Evolutionary conservation across 176 grass and related monocot genomes (phyloP), one percentile per base, ranked within the genome.

Genomic region (Stipa capillata): DNA sequence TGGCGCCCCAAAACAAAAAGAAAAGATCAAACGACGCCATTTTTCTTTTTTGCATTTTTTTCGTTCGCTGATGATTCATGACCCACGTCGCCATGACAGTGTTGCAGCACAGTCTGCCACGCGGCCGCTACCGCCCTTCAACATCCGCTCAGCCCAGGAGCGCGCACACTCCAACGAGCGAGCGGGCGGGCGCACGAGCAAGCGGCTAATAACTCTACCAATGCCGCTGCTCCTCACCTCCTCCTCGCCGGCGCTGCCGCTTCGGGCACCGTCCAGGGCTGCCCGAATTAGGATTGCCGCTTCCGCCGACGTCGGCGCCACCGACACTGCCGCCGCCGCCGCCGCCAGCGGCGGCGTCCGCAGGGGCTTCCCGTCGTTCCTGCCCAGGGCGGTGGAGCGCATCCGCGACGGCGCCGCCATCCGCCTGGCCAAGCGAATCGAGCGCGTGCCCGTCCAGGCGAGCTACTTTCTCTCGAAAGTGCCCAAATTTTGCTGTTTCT

Each of bases 381-480:
- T 96, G 10, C 93, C 93, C 6, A 80, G 47, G 65, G 87, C 81
- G 51, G 93, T 92, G 69, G 89, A 90, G 69, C 84, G 48, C 62
- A 89, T 96, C 69, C 88, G 80, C 51, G 93, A 96, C 73, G 73
- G 69, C 36, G 37, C 44, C 43, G 85, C 85, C 45, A 45, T 83
- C 44, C 81, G 65, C 56, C 55, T 97, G 29, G 87, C 87, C 62
- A 97, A 86, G 79, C 80, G 93, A 79, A 93, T 97, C 62, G 94
- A 93, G 80, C 80, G 88, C 55, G 80, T 97, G 1, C 88, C 94
- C 44, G 81, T 97, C 31, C 69, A 89, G 83, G 94, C 81, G 25
- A 56, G 76, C 56, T n/a, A 5, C 72, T 65, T 35, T 54, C 31
- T 27, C 42, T 53, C 1, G 1, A 47, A 32, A 7, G 61, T 27